Conservation (phyloP, 306 rosid genomes). For the Casuarina cunninghamiana region DNA sequence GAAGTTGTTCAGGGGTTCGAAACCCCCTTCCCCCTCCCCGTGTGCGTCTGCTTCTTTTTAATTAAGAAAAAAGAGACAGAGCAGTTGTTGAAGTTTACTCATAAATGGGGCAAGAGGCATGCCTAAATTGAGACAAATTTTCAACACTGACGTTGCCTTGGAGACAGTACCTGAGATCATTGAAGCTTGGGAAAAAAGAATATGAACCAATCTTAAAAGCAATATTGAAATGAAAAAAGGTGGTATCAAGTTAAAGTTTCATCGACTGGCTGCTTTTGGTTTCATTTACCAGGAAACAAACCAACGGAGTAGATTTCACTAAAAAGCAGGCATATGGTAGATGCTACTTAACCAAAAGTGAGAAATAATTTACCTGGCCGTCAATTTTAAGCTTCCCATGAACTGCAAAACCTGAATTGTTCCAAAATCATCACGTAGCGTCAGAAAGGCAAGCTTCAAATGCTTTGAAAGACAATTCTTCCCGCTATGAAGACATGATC, state of each 20-base stretch:
- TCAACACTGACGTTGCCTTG: conserved; percentile 5
- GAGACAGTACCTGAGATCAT: not conserved
- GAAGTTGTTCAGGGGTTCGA: too few species aligned
- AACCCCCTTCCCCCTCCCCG: too few species aligned
- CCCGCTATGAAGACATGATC: conserved; percentile 75
- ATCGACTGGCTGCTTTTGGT: not conserved
- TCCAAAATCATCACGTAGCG: conserved; percentile 87
- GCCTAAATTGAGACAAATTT: not conserved
- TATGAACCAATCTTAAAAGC: not conserved
- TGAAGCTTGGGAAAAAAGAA: not conserved
- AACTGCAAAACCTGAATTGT: conserved; percentile 67
- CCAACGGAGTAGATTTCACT: not conserved
- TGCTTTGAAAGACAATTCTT: conserved; percentile 83
- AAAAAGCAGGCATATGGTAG: too few species aligned
- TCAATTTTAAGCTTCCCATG: too few species aligned
- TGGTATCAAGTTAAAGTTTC: not conserved
- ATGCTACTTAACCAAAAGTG: not conserved
- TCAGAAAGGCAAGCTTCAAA: conserved; percentile 96
- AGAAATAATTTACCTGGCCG: not conserved
- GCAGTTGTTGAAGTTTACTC: not conserved
- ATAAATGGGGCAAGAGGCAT: not conserved
- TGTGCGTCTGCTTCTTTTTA: too few species aligned
- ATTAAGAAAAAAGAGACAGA: not conserved
- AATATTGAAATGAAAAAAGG: conserved; percentile 2
- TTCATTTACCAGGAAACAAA: conserved; percentile 6